Evolutionary conservation across 306 rosid genomes (phyloP).

Genomic region (Cicer chorassanicum): DNA sequence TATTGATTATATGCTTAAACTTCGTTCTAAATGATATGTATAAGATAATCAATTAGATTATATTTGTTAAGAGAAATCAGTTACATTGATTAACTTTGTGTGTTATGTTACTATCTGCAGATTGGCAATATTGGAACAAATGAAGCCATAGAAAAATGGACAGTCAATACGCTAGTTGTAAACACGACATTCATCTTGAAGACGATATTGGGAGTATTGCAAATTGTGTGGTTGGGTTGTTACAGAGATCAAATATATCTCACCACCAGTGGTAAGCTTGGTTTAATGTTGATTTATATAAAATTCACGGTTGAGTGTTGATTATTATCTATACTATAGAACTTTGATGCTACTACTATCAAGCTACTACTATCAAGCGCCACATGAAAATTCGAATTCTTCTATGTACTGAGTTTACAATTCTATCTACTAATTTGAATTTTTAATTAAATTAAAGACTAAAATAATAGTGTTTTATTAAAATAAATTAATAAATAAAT

Average conservation of each 20-base stretch:
- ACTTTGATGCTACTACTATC: too few relatives aligned
- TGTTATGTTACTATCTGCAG: constrained; percentile 40
- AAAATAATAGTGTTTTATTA: too few relatives aligned
- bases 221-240: constrained; percentile 10
- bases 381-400: too few relatives aligned
- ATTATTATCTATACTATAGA: too few relatives aligned
- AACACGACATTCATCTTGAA: constrained; percentile 27
- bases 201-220: constrained; percentile 46
- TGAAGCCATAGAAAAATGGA: constrained; percentile 3
- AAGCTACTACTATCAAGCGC: too few relatives aligned
- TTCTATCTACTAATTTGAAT: too few relatives aligned
- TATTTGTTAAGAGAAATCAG: background rate
- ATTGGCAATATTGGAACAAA: constrained; percentile 6
- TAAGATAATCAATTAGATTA: background rate
- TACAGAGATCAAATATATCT: constrained; percentile 37
- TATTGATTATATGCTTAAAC: background rate
- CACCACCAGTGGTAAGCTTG: constrained; percentile 44
- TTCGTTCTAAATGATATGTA: background rate
- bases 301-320: background rate
- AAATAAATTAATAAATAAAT: too few relatives aligned
- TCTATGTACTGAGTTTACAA: too few relatives aligned
- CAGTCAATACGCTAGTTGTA: constrained; percentile 12
- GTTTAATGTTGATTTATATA: background rate
- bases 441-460: too few relatives aligned
- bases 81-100: background rate